These are phyloP conservation scores for Pyrenophora tritici-repentis DNA, from an alignment of 2,329 filamentous ascomycete genomes.

Conservation along the genomic window DNA sequence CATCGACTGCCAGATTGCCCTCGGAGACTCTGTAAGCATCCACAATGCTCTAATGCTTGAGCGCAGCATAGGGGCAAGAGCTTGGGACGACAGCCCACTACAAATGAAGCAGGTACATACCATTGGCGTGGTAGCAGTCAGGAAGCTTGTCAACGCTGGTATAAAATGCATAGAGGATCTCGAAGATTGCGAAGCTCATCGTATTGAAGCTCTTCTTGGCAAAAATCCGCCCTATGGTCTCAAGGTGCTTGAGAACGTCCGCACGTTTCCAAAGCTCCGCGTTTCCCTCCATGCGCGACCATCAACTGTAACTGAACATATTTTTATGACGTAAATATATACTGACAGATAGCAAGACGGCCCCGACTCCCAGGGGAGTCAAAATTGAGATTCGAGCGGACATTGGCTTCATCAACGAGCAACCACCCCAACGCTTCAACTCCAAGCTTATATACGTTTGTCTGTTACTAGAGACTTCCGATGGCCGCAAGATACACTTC, in stretches of 20 bases:
- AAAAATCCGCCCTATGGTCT: constrained; percentile 84
- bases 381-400: constrained; percentile 68
- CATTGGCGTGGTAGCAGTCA: constrained; percentile 75
- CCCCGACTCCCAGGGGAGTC: constrained; percentile 49
- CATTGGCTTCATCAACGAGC: constrained; percentile 73
- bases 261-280: constrained; percentile 71
- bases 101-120: constrained; percentile 83
- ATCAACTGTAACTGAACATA: constrained; percentile 43
- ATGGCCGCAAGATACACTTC: constrained; percentile 73
- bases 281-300: constrained; percentile 59
- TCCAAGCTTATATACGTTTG: constrained; percentile 70
- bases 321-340: neutral
- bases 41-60: constrained; percentile 76
- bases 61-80: constrained; percentile 73
- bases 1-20: constrained; percentile 70
- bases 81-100: constrained; percentile 80
- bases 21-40: constrained; percentile 68
- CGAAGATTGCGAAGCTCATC: constrained; percentile 66
- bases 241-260: constrained; percentile 67
- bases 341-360: constrained; percentile 15
- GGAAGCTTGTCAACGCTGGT: constrained; percentile 72
- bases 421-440: constrained; percentile 64
- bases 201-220: constrained; percentile 76
- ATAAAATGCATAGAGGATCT: constrained; percentile 75
- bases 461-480: constrained; percentile 72